Conservation (phyloP, 257 asterid genomes). For the Penstemon barbatus region DNA sequence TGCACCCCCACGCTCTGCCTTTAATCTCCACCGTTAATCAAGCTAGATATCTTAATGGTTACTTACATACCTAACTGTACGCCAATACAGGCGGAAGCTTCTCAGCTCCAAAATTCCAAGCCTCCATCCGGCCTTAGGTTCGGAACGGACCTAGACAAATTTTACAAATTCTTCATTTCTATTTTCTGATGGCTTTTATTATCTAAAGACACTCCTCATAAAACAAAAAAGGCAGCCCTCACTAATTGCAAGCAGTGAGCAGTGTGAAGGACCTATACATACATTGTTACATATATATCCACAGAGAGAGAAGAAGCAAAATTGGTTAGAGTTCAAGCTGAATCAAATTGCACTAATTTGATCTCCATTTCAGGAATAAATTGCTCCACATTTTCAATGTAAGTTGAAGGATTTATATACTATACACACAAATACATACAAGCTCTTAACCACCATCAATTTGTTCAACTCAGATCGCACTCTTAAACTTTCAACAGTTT, state of each 20-base stretch:
- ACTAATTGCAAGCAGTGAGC: constrained; percentile 32
- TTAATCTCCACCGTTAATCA: constrained; percentile 20
- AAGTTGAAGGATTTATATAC: constrained; percentile 33
- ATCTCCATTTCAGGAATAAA: constrained; percentile 43
- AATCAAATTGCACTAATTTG: constrained; percentile 41
- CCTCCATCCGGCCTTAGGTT: constrained; percentile 39
- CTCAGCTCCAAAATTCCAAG: constrained; percentile 33
- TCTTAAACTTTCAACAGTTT: constrained; percentile 30
- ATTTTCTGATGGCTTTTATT: constrained; percentile 36
- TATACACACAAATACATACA: constrained; percentile 22
- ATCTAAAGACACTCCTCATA: constrained; percentile 40
- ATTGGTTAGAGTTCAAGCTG: constrained; percentile 37
- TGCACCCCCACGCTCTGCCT: constrained; percentile 31
- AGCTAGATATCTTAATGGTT: constrained; percentile 43
- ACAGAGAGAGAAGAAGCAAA: constrained; percentile 31
- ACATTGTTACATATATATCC: constrained; percentile 16
- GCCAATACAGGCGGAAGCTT: constrained; percentile 31
- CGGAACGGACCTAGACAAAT: constrained; percentile 30
- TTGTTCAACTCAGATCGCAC: constrained; percentile 47
- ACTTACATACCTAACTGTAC: neutral
- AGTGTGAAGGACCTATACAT: constrained; percentile 26
- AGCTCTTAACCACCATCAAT: constrained; percentile 23
- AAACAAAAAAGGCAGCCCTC: constrained; percentile 29
- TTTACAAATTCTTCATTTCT: constrained; percentile 6
- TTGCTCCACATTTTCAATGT: constrained; percentile 30